phyloP scores from a whole-genome alignment of 371 early-diverging fungal genomes.

The Syncephalastrum sp. region DNA sequence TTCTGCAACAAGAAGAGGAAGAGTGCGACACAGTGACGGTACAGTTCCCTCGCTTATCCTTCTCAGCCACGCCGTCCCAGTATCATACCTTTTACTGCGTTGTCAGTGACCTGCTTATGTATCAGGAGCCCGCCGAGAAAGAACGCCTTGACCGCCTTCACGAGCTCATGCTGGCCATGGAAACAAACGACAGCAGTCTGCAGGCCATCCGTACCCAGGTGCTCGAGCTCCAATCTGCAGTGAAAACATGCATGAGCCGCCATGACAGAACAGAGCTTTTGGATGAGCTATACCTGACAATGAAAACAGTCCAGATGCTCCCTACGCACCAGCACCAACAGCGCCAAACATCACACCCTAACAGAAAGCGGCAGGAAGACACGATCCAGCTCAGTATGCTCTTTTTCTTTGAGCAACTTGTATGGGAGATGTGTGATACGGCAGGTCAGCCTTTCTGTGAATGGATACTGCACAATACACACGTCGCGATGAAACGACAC shows the following conservation, averaged over 20 bases:
- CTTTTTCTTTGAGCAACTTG: background rate
- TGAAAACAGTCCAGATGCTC: background rate
- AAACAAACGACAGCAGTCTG: slow-evolving; percentile 28
- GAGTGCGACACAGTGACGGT: slow-evolving; percentile 62
- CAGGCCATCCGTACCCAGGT: no score
- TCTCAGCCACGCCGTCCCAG: slow-evolving; percentile 73
- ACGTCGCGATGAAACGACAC: no score
- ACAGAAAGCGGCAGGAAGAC: no score
- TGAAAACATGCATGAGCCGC: no score
- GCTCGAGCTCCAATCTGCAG: no score
- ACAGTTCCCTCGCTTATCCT: slow-evolving; percentile 63
- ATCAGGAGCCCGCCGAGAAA: slow-evolving; percentile 77
- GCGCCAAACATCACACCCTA: no score
- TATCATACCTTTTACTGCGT: slow-evolving; percentile 72
- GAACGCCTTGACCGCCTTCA: slow-evolving; percentile 70
- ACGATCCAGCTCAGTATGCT: background rate
- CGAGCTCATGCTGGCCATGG: slow-evolving; percentile 74
- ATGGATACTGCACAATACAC: no score
- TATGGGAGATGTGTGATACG: background rate
- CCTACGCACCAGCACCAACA: no score
- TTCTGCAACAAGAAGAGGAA: slow-evolving; percentile 47
- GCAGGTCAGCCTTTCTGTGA: slow-evolving; percentile 1
- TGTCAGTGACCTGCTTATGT: slow-evolving; percentile 76
- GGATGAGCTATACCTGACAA: background rate
- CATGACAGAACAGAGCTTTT: no score